Conservation (phyloP, 106 monocot species). For the Agapanthus africanus region DNA sequence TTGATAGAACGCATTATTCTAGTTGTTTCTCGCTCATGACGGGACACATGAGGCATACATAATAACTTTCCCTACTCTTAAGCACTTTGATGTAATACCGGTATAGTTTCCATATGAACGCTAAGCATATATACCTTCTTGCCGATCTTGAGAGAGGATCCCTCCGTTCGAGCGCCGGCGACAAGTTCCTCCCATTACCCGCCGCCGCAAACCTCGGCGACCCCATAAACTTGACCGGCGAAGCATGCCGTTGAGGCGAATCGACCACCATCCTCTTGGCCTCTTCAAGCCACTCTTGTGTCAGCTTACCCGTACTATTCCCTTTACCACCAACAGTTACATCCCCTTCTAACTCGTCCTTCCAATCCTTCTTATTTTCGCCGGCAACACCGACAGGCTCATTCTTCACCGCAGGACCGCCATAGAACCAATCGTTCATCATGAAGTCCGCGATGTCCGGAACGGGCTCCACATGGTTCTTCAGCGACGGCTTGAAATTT, state of each 20-base stretch:
- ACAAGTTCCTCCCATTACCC: not conserved
- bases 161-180: slow-evolving; percentile 11
- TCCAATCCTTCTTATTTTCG: not conserved
- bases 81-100: too few relatives aligned
- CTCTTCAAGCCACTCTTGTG: slow-evolving; percentile 51
- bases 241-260: slow-evolving; percentile 7
- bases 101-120: too few relatives aligned
- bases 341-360: not conserved
- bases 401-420: not conserved
- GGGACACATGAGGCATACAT: too few relatives aligned
- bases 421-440: slow-evolving; percentile 51
- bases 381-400: too few relatives aligned
- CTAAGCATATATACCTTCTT: too few relatives aligned
- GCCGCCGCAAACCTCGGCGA: slow-evolving; percentile 25
- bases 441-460: slow-evolving; percentile 31
- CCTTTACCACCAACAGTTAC: not conserved
- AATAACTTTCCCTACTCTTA: too few relatives aligned
- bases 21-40: too few relatives aligned
- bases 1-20: too few relatives aligned
- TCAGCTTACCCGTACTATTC: slow-evolving; percentile 20
- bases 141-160: slow-evolving; percentile 37
- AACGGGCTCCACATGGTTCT: not conserved
- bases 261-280: slow-evolving; percentile 29
- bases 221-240: slow-evolving; percentile 2
- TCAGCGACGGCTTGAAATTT: not conserved